Base-by-base conservation (phyloP, 352 stramenopile genomes). In the Phytophthora parvispora region DNA sequence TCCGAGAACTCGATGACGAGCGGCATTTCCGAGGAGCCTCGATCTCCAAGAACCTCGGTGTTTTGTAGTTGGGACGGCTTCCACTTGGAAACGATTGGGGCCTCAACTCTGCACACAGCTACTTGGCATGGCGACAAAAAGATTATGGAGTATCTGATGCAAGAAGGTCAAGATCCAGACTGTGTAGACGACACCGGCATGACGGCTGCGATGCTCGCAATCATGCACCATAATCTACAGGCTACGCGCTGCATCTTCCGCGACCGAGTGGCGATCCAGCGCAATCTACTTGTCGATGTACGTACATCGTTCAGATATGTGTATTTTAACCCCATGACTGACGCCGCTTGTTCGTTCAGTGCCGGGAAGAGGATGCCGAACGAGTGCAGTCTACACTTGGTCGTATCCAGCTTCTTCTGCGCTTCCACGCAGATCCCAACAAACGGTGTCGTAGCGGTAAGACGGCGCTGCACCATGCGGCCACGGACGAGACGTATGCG, bases 11-110 rank as follows among this genome's bases (percentile, higher is more conserved):
- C 29, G 31, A 4, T 31, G 27, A 27, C 48, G 48, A 42, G 16
- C 16, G 48, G 40, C n/a, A n/a, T n/a, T 25, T 22, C 20, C 4
- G 20, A 58, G 20, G 43, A 10, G 18, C 0, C 22, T 29, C n/a
- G 22, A 29, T 27, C 6, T 6, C 18, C 10, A 3, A 15, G 34
- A 24, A 49, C n/a, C 31, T 28, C 52, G 28, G 29, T 2, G 3
- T 63, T 64, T 24, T 64, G 65, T 45, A 68, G 48, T 50, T 73
- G 65, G 65, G 59, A 64, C 4, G 34, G 52, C 18, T 73, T 73
- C 29, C 52, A 59, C 13, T 54, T 73, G 13, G 18, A 16, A 8
- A 64, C 65, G 4, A 64, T 73, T 36, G 65, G 65, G 12, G 65
- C 42, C 1, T 73, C 65, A 7, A 36, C 45, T 4, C 43, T 73